Evolutionary conservation across 345 rosid genomes (phyloP).

Genomic region (Euphorbia lathyris): DNA sequence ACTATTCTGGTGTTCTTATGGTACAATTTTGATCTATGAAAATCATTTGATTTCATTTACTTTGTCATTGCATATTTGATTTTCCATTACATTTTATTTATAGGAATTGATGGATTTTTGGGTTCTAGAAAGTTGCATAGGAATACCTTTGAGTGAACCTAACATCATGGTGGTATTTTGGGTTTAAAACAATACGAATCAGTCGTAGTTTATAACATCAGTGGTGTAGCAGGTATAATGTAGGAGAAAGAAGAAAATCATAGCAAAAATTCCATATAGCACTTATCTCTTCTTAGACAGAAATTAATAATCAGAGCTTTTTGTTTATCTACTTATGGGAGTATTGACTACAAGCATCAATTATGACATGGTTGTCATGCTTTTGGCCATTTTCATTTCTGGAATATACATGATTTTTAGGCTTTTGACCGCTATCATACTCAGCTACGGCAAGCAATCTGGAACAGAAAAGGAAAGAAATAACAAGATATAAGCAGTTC

Average conservation of each 20-base stretch:
- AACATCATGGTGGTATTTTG: no score
- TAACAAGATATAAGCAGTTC: background rate
- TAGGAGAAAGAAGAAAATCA: background rate
- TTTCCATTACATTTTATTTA: no score
- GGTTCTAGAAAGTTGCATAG: no score
- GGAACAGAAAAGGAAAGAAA: background rate
- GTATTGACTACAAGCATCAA: background rate
- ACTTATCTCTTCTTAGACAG: background rate
- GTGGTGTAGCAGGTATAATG: background rate
- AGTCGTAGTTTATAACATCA: constrained; percentile 30
- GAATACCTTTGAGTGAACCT: no score
- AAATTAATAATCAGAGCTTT: background rate
- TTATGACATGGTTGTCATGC: background rate
- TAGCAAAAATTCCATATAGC: background rate
- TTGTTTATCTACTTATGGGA: background rate
- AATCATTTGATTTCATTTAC: no score
- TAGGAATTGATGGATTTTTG: no score
- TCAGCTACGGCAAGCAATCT: background rate
- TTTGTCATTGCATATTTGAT: no score
- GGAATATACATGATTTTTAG: background rate
- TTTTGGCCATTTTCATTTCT: background rate
- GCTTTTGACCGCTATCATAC: background rate
- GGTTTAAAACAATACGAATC: no score
- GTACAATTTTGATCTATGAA: no score
- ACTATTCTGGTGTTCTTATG: no score